These are phyloP conservation scores for Tieghemostelium lacteum DNA, from an alignment of 78 protist genomes.

Conservation along the genomic window DNA sequence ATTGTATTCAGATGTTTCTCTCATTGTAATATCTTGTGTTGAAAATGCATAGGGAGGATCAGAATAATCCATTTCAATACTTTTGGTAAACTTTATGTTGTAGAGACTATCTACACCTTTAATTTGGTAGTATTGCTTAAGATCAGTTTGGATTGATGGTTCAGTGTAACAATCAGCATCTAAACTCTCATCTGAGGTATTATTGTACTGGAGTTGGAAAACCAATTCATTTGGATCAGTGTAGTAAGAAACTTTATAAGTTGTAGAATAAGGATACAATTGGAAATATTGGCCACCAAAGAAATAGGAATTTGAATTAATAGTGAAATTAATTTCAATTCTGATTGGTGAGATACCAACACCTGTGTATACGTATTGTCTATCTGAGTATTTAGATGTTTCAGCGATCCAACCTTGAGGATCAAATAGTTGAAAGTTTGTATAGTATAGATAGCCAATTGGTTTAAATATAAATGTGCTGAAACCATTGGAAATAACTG, in stretches of 20 bases:
- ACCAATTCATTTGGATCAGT: too few species aligned
- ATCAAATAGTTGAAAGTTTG: background rate
- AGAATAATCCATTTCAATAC: too few species aligned
- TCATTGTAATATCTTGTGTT: background rate
- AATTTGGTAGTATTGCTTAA: background rate
- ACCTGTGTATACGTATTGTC: background rate
- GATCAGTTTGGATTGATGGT: background rate
- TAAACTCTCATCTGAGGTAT: background rate
- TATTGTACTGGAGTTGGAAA: too few species aligned
- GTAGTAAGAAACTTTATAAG: too few species aligned
- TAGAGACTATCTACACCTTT: background rate
- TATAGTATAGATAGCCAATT: background rate
- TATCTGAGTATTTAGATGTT: background rate
- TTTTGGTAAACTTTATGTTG: background rate
- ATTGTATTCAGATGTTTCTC: background rate
- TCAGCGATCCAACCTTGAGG: background rate
- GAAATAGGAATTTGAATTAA: background rate
- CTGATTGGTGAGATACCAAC: background rate
- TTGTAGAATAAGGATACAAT: background rate
- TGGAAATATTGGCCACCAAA: background rate
- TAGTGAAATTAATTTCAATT: background rate
- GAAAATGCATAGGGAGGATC: background rate
- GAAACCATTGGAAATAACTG: background rate
- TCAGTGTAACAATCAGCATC: background rate
- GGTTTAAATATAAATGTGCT: background rate